Conservation (phyloP, 1,284 basidiomycete species). For the Microbotryum silenes-acaulis region DNA sequence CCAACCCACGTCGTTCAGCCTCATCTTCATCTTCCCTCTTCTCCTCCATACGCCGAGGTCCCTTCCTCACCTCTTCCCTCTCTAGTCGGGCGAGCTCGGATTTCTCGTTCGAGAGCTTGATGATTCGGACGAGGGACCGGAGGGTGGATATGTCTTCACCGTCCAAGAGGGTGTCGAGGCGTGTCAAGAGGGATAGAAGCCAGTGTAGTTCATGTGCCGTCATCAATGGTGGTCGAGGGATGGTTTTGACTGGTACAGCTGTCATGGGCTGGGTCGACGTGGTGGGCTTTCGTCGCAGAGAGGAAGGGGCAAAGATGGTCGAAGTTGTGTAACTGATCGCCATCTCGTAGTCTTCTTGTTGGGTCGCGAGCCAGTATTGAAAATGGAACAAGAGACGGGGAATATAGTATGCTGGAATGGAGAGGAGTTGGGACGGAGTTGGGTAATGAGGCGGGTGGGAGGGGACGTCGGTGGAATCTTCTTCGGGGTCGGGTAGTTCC, state of each 20-base stretch:
- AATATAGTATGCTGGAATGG: constrained; percentile 34
- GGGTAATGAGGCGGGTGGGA: constrained; percentile 25
- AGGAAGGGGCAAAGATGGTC: constrained; percentile 32
- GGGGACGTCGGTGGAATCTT: constrained; percentile 7
- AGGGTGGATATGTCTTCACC: constrained; percentile 70
- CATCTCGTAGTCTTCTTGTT: constrained; percentile 47
- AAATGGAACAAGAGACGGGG: constrained; percentile 74
- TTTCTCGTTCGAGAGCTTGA: constrained; percentile 50
- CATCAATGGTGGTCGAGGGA: constrained; percentile 44
- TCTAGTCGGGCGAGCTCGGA: constrained; percentile 26
- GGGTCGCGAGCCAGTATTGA: constrained; percentile 63
- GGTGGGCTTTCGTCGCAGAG: constrained; percentile 10
- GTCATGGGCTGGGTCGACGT: background rate
- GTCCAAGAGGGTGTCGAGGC: constrained; percentile 62
- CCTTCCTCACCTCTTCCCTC: constrained; percentile 25
- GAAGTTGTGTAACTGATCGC: constrained; percentile 28
- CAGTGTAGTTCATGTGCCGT: constrained; percentile 65
- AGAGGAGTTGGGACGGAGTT: constrained; percentile 13
- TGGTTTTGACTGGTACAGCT: background rate
- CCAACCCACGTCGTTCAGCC: constrained; percentile 52
- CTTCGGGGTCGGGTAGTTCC: background rate
- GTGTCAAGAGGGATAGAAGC: constrained; percentile 71
- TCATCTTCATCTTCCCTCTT: constrained; percentile 20
- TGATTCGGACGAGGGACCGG: constrained; percentile 67
- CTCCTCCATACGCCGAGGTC: constrained; percentile 30